A percentile compares a stretch with the other conserved stretches of the same genome.
Conservation (phyloP, 2,329 filamentous ascomycete genomes). For the Phoma sp. region DNA sequence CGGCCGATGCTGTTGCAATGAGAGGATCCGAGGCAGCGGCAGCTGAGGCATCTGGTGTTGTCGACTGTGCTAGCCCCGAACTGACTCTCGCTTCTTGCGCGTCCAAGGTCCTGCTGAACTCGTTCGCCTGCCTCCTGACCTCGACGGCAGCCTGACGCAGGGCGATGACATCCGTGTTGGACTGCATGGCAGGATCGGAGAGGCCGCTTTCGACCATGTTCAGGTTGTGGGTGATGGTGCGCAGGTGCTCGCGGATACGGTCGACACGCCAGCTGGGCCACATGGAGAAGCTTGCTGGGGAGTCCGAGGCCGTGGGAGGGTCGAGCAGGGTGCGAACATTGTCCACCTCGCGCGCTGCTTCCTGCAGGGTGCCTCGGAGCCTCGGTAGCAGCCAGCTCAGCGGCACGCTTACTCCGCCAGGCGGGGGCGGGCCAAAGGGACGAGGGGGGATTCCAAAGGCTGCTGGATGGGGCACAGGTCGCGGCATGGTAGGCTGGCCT, state of each 20-base stretch:
- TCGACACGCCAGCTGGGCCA: slow-evolving; percentile 40
- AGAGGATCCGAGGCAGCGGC: slow-evolving; percentile 10
- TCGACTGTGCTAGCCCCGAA: background rate
- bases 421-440: slow-evolving; percentile 21
- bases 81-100: slow-evolving; percentile 16
- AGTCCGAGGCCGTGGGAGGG: slow-evolving; percentile 9
- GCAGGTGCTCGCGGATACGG: slow-evolving; percentile 35
- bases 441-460: slow-evolving; percentile 27
- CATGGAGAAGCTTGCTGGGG: slow-evolving; percentile 6
- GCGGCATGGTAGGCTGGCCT: slow-evolving; percentile 31
- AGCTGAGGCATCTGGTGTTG: slow-evolving; percentile 1
- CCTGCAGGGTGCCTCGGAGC: slow-evolving; percentile 31
- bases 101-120: slow-evolving; percentile 30
- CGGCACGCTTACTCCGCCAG: slow-evolving; percentile 22
- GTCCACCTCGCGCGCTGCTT: slow-evolving; percentile 41
- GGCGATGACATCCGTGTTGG: slow-evolving; percentile 37
- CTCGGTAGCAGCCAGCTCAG: slow-evolving; percentile 26
- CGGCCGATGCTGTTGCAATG: slow-evolving; percentile 8
- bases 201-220: slow-evolving; percentile 38
- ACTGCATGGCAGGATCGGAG: slow-evolving; percentile 33
- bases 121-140: slow-evolving; percentile 34
- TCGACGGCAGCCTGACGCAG: slow-evolving; percentile 37
- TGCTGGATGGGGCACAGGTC: slow-evolving; percentile 30
- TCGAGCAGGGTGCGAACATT: slow-evolving; percentile 35
- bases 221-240: slow-evolving; percentile 31